Evolutionary conservation across 2,329 filamentous ascomycete species (phyloP), one percentile per base, ranked within the genome.

Genomic region (Acarospora socialis): DNA sequence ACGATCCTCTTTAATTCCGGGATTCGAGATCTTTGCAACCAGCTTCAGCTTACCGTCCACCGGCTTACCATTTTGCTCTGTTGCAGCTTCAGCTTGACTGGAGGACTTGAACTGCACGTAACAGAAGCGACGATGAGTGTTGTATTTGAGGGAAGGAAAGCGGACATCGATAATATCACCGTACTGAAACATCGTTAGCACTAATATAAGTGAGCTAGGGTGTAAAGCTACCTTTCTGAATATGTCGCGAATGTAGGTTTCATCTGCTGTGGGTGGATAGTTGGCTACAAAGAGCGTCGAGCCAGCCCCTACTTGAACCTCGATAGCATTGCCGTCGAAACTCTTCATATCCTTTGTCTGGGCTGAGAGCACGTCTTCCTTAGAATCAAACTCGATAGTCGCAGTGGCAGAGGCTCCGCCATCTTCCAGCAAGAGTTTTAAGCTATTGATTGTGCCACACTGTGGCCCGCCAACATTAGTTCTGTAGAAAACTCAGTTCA

Each of bases 261-360:
- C 60, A 28, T 60, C 48, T 5, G 65, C 59, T 4, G 49, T 53
- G 0, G 65, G 60, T 3, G 86, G 83, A 49, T 86, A 98, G 50
- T 98, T 98, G 25, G 86, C 77, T 20, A 95, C 73, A 49, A 80
- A 98, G 4, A 98, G 60, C 1, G 84, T 95, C 35, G 84, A 72
- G 32, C 77, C 76, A 21, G 77, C 73, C 19, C 80, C 86, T 26
- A 81, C 65, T 34, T 70, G 66, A 14, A 98, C 82, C 21, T 67
- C 65, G 29, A 98, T 77, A 40, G 75, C 70, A 21, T 70, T 68
- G 15, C 79, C 75, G 32, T 77, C 73, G 44, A 93, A 75, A 34
- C 72, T 73, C 51, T 92, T 93, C 32, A 76, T 74, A 48, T 93
- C 76, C 39, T 82, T 75, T 9, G 84, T 77, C 41, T 86, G 64